Evolutionary conservation across 2,329 filamentous ascomycete species (phyloP).

Genomic region (Nakataea oryzae): DNA sequence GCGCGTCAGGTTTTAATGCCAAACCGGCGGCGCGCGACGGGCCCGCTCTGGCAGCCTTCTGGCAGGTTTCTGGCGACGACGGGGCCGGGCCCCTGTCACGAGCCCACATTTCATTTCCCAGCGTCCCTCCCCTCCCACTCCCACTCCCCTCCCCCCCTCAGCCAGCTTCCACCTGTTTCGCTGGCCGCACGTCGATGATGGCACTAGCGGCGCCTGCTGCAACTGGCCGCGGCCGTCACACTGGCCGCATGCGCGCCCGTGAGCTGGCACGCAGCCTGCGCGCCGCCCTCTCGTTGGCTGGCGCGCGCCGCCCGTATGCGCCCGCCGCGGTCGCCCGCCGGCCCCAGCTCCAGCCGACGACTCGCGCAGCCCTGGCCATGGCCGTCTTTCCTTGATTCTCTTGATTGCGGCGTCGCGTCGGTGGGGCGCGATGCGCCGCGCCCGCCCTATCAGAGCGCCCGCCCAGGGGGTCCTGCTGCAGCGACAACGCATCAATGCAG

Average conservation of each 20-base stretch:
- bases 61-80: neutral
- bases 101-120: neutral
- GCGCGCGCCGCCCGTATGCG: neutral
- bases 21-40: neutral
- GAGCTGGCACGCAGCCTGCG: slow-evolving; percentile 29
- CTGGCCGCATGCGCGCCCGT: slow-evolving; percentile 26
- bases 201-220: too few species aligned
- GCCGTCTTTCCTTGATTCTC: slow-evolving; percentile 25
- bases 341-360: slow-evolving; percentile 8
- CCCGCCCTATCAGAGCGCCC: slow-evolving; percentile 28
- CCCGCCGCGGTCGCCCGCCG: slow-evolving; percentile 19
- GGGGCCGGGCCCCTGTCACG: neutral
- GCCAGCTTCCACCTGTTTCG: neutral
- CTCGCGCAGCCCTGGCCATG: neutral
- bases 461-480: neutral
- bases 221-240: slow-evolving; percentile 37
- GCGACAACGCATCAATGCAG: slow-evolving; percentile 32
- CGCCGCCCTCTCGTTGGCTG: slow-evolving; percentile 28
- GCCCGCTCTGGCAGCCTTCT: neutral
- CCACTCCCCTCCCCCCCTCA: slow-evolving; percentile 6
- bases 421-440: neutral
- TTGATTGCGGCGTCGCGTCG: slow-evolving; percentile 12
- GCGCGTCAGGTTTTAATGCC: slow-evolving; percentile 10
- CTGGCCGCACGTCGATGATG: neutral
- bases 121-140: slow-evolving; percentile 4